Evolutionary conservation across 2,329 filamentous ascomycete species (phyloP), one percentile per base, ranked within the genome.

Genomic region (Fusarium pseudocircinatum): DNA sequence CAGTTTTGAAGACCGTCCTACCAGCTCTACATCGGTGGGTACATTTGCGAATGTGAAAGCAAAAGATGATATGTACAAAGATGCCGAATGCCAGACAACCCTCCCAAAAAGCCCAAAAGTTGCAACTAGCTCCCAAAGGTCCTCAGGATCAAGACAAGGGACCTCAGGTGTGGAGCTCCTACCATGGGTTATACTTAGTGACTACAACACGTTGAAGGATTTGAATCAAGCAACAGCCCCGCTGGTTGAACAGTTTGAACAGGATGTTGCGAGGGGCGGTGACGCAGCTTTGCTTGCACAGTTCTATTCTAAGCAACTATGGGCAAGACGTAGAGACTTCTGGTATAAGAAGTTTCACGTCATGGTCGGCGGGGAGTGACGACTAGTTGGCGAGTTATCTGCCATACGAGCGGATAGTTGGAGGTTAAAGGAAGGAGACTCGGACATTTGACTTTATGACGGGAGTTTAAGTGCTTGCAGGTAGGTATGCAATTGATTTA

Each of bases 241-340:
- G 7, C 42, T 82, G 15, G 74, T 83, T 32, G 77, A 82, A 11
- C 80, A 83, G 57, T 83, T 80, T 49, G 69, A 78, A 44, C 70
- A 70, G n/a, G 81, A 83, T 44, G 34, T 81, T 14, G 50, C 63
- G 2, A 36, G 65, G 13, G 75, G 79, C 0, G 67, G 54, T 13
- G 67, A 83, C 28, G 46, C 70, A 20, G 67, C 39, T 2, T 42
- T 68, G 1, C 77, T 75, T 28, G 81, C 80, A 22, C 69, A 72
- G 16, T 82, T 80, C 63, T 84, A 83, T 43, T 37, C 79, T 28
- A 70, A 80, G 13, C 76, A 65, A 18, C 69, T 84, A 32, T 64
- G 75, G 20, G 49, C 39, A 4, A 63, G 64, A 7, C 75, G 81
- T 22, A 78, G 60, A 43, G 73, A 77, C 7, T 81, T 82, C 63